These are phyloP conservation scores for Leptographium flavum DNA, from an alignment of 2,329 filamentous ascomycete species.

Conservation along the genomic window DNA sequence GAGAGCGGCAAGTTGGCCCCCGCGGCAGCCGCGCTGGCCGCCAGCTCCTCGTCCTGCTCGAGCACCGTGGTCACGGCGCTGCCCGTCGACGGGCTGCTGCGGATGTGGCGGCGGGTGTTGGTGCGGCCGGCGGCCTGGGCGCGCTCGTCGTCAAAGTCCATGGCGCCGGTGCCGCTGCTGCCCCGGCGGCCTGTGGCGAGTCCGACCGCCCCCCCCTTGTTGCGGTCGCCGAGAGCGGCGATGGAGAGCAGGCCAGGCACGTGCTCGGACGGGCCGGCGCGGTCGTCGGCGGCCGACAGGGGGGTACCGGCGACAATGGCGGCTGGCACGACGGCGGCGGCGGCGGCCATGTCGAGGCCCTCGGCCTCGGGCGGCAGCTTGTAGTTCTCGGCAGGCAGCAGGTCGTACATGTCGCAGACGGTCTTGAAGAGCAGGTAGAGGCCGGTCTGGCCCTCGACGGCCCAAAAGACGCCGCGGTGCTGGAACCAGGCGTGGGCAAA, in stretches of 20 bases:
- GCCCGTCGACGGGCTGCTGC: conserved; percentile 67
- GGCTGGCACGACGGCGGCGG: conserved; percentile 9
- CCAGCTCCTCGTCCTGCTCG: conserved; percentile 63
- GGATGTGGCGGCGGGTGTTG: conserved; percentile 68
- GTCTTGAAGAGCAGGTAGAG: conserved; percentile 95
- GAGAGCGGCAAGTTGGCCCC: too few relatives aligned
- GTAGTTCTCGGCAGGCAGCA: conserved; percentile 89
- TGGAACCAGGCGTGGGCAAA: conserved; percentile 99
- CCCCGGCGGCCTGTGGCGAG: neutral
- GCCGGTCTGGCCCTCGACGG: conserved; percentile 78
- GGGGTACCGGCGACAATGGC: conserved; percentile 11
- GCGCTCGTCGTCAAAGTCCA: conserved; percentile 30
- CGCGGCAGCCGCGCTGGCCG: conserved; percentile 28
- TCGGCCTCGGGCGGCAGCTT: conserved; percentile 90
- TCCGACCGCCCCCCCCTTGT: conserved; percentile 46
- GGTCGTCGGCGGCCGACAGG: conserved; percentile 5
- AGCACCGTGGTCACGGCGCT: conserved; percentile 69
- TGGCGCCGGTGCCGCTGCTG: conserved; percentile 7
- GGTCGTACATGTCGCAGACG: conserved; percentile 80
- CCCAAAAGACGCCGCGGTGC: conserved; percentile 89
- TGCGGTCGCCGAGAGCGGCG: conserved; percentile 6
- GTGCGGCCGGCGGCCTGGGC: conserved; percentile 41
- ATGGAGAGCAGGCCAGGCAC: conserved; percentile 8
- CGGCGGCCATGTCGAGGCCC: conserved; percentile 45
- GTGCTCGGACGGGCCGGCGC: neutral